Base-by-base conservation (phyloP, 2,329 filamentous ascomycete species). In the Verticillium albo-atrum region DNA sequence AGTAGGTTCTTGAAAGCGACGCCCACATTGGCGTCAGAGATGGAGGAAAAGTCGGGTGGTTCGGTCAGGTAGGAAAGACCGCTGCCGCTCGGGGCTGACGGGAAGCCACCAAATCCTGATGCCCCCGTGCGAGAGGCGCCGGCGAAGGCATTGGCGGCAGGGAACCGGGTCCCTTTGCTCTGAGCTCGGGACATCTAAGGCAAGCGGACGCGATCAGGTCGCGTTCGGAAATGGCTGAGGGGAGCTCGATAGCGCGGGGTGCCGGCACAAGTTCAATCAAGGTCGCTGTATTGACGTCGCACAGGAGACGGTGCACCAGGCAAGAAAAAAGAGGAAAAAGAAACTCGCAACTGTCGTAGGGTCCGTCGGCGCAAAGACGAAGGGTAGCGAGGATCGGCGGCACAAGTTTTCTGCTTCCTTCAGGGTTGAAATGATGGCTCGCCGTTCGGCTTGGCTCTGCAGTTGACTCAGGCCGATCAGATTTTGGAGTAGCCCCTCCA, bases 1-100 rank as follows among this genome's bases (percentile, higher is more conserved):
- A 88, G 82, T 3, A 97, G 76, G 67, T 96, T 97, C 75, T 97
- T 96, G 77, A 97, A 91, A n/a, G 88, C 86, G 15, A 98, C 92
- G 37, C 94, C 86, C 37, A 94, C 81, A 68, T 95, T 90, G 7
- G 92, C 83, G 67, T 97, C 88, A 52, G 87, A 89, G 61, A 99
- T 86, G 51, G 78, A 78, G 34, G 87, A 86, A 65, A 97, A 85
- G 68, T 97, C 89, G 54, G 91, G 90, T 10, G 92, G 91, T 68
- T 96, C 92, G 57, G 90, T 82, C 57, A 98, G 85, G 76, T 97
- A 97, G 52, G 93, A 97, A 42, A 99, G 82, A 6, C 79, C 79
- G 65, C 76, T 82, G 59, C 73, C 73, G 54, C 72, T 68, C 20
- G 75, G 70, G 4, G 75, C 64, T 51, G 74, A 74, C 37, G 75